Evolutionary conservation across 2,329 filamentous ascomycete genomes (phyloP), one percentile per base, ranked within the genome.

Genomic region (Fusarium gaditjirri): DNA sequence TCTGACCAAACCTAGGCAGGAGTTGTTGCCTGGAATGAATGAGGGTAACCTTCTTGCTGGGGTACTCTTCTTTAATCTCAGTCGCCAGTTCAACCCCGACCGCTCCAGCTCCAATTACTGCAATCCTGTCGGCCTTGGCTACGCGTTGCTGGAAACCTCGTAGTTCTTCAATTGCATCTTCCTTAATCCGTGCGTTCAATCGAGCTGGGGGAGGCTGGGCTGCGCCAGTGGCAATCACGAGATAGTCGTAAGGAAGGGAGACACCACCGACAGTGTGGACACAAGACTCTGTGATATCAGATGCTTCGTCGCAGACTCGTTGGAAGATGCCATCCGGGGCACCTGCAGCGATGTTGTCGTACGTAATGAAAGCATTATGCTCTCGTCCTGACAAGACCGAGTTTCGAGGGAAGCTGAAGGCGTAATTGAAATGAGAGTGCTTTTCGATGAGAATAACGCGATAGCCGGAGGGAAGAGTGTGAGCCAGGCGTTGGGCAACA

Each of bases 401-500:
- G 29, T 70, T 68, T 1, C 72, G 66, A 2, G 72, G 72, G 3
- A 74, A 74, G 3, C 25, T 25, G 23, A 75, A 74, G 0, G 70
- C 60, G 33, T 65, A 55, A 44, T 74, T 70, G 9, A 74, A 68
- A 17, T 75, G 72, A 3, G 72, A 70, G 8, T 73, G 52, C 25
- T 70, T 72, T 25, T 74, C 72, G 2, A 74, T 14, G 0, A 74
- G 55, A 5, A 75, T 19, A 0, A 73, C 69, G 1, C 72, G 50
- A 19, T 63, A 75, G 0, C 72, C 72, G 0, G 72, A 72, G 1
- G 69, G 72, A 0, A 74, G 29, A 1, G 56, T 62, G 9, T 75
- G 62, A 17, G 44, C 29, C 0, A 73, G 36, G 0, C 60, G 70
- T 5, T 71, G 69, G 1, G 59, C 69, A 21, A 70, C 19, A 12